Percentiles rank a stretch among this genome's conserved stretches.
These are phyloP conservation scores for Berkeleyomyces rouxiae DNA, from an alignment of 2,329 filamentous ascomycete genomes.

Conservation along the genomic window DNA sequence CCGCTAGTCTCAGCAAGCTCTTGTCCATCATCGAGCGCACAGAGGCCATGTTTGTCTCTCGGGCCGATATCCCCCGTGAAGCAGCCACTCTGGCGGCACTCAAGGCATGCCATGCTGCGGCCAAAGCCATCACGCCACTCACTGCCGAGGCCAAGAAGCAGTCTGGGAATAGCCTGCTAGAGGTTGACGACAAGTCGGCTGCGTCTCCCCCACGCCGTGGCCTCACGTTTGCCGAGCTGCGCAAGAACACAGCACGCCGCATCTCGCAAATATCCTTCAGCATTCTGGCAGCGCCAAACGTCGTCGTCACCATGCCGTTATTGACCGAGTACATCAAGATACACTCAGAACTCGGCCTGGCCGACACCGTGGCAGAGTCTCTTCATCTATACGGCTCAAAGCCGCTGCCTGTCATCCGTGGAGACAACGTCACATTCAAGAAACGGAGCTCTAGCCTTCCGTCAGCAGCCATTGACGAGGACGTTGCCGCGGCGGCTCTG, in stretches of 20 bases:
- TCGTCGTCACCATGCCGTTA: conserved; percentile 62
- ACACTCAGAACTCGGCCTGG: conserved; percentile 54
- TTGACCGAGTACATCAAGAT: conserved; percentile 61
- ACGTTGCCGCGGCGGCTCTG: conserved; percentile 56
- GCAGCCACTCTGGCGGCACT: conserved; percentile 28
- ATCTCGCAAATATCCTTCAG: conserved; percentile 47
- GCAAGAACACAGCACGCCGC: conserved; percentile 31
- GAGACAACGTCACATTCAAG: conserved; percentile 6
- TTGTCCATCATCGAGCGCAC: conserved; percentile 27
- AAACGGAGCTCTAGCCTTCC: conserved; percentile 49
- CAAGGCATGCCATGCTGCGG: conserved; percentile 28
- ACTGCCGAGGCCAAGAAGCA: conserved; percentile 1
- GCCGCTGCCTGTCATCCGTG: conserved; percentile 39
- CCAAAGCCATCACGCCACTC: conserved; percentile 26
- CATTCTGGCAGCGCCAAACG: conserved; percentile 54
- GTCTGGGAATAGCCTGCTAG: conserved; percentile 18
- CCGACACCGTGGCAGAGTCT: conserved; percentile 61
- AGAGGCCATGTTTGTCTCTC: conserved; percentile 27
- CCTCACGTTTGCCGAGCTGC: conserved; percentile 16
- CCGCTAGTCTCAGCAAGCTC: conserved; percentile 26
- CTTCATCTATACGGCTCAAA: conserved; percentile 76
- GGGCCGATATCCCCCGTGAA: conserved; percentile 29
- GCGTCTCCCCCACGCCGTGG: background rate
- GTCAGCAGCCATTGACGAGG: conserved; percentile 54
- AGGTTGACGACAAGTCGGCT: conserved; percentile 18